phyloP scores from a whole-genome alignment of 768 basidiomycete genomes.

The Mrakia hoshinonis region DNA sequence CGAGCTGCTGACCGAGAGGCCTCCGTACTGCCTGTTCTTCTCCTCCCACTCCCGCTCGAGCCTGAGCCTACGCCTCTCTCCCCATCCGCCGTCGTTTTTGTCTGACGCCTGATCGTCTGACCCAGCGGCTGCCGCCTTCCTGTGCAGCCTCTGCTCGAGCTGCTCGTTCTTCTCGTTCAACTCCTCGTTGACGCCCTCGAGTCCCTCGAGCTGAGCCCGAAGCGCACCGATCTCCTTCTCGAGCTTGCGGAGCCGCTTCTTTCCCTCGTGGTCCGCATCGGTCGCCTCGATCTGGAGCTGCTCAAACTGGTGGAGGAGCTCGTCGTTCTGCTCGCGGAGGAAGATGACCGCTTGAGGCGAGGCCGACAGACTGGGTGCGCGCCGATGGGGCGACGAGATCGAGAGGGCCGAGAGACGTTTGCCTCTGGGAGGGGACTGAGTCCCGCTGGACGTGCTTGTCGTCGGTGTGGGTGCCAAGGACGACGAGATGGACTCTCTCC shows the following conservation, averaged over 20 bases:
- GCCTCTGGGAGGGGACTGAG: not conserved
- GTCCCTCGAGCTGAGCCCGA: conserved; percentile 60
- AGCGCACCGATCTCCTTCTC: conserved; percentile 73
- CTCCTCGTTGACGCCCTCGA: conserved; percentile 21
- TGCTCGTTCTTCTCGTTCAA: conserved; percentile 26
- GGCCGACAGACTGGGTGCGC: conserved; percentile 28
- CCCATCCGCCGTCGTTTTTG: conserved; percentile 16
- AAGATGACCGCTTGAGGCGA: conserved; percentile 56
- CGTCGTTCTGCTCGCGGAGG: conserved; percentile 73
- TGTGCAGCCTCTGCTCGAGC: conserved; percentile 50
- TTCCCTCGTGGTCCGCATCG: conserved; percentile 58
- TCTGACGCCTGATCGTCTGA: conserved; percentile 33
- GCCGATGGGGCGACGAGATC: not conserved
- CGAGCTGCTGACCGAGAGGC: not conserved
- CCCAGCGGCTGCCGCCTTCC: conserved; percentile 60
- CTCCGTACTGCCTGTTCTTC: not conserved
- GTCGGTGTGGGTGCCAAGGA: not conserved
- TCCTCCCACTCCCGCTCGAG: conserved; percentile 19
- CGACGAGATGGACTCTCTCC: not conserved
- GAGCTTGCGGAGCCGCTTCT: conserved; percentile 59
- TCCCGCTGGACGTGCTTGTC: not conserved
- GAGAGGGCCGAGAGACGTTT: not conserved
- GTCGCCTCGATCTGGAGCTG: conserved; percentile 62
- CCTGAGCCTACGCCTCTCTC: conserved; percentile 13
- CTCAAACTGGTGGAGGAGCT: conserved; percentile 66